Percentiles rank a stretch among this genome's conserved stretches.
phyloP scores from a whole-genome alignment of 148 eudicot species.

The Cornus suecica region DNA sequence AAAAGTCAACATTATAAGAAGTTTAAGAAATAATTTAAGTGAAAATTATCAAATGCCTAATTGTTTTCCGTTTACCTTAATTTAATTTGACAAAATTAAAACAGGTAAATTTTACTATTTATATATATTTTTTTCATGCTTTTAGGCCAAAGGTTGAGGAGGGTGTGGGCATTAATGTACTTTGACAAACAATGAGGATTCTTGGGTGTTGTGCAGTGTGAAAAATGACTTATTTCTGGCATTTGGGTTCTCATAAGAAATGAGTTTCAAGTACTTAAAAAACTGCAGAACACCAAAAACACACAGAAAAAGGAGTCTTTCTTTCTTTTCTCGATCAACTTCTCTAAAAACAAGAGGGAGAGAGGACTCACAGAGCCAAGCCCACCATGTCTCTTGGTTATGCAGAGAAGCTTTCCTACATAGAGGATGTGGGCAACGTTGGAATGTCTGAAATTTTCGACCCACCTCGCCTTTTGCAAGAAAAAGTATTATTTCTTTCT shows the following conservation, averaged over 20 bases:
- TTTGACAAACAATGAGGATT: neutral
- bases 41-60: no score
- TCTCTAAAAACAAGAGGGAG: slow-evolving; percentile 1
- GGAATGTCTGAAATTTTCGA: slow-evolving; percentile 82
- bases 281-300: neutral
- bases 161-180: neutral
- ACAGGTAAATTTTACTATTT: no score
- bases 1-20: no score
- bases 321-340: slow-evolving; percentile 13
- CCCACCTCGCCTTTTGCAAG: slow-evolving; percentile 46
- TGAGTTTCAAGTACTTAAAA: neutral
- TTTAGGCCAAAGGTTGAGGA: no score
- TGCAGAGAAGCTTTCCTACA: slow-evolving; percentile 80
- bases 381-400: slow-evolving; percentile 65
- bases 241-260: neutral
- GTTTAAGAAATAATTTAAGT: no score
- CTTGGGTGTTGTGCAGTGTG: neutral
- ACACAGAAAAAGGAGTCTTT: no score
- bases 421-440: slow-evolving; percentile 81
- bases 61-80: no score
- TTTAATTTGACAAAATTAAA: no score
- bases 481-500: slow-evolving; percentile 40
- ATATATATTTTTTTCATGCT: no score
- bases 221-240: neutral
- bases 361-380: neutral